Evolutionary conservation across 2,329 filamentous ascomycete genomes (phyloP), one percentile per base, ranked within the genome.

Genomic region (Colletotrichum lupini): DNA sequence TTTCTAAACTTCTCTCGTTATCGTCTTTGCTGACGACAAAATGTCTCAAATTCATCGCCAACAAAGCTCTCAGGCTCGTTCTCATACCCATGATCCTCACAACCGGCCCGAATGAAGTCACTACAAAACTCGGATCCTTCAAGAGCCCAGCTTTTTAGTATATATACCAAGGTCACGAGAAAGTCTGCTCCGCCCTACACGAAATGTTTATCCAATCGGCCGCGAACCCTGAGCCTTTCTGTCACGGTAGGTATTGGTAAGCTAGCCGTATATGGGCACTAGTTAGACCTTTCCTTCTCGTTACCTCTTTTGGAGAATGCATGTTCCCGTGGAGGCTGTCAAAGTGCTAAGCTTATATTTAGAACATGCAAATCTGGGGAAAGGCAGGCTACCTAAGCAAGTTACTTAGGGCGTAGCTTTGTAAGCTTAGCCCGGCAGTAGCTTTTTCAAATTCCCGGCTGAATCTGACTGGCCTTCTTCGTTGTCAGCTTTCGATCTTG

Each of bases 281-380:
- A n/a, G 14, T 1, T 26, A 8, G 12, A 7, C 5, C 7, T 19
- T 19, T 42, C 37, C 16, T 42, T 42, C 6, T 42, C 19, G 19
- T 64, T 11, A 3, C 46, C 30, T 30, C 52, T 12, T 22, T 42
- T 7, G 1, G n/a, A 66, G 26, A 37, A n/a, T 56, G 14, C 42
- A 60, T 61, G 22, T 22, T 42, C 5, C 12, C 6, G n/a, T 53
- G 22, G 26, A 63, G 30, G 37, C n/a, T 63, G 30, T 19, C 26
- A 22, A 32, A 42, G 19, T 19, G 30, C 55, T 49, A 30, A 7
- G 16, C 68, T 65, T 67, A 67, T 53, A 59, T 26, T 70, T 70
- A 70, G 62, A 55, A 67, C 52, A 46, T 24, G 30, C 8, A 24
- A 60, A 53, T 24, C 55, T 53, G 68, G 68, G 62, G 68, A 70